phyloP scores from a whole-genome alignment of 768 basidiomycete genomes.

The Pisolithus tinctorius region DNA sequence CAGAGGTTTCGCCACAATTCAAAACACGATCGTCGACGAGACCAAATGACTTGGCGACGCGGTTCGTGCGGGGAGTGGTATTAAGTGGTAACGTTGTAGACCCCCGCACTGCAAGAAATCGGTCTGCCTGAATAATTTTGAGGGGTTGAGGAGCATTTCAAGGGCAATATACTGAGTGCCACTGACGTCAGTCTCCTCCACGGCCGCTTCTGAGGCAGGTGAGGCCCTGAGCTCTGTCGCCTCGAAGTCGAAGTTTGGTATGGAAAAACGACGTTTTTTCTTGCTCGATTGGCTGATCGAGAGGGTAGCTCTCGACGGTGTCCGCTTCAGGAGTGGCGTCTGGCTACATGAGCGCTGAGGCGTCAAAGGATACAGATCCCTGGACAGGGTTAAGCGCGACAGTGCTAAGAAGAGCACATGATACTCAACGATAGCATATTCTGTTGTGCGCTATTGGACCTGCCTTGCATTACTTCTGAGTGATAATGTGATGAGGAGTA shows the following conservation, averaged over 20 bases:
- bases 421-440: conserved; percentile 28
- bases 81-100: conserved; percentile 48
- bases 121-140: conserved; percentile 40
- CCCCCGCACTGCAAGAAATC: conserved; percentile 53
- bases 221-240: conserved; percentile 23
- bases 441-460: neutral
- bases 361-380: conserved; percentile 21
- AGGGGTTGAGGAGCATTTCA: neutral
- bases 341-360: conserved; percentile 18
- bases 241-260: conserved; percentile 32
- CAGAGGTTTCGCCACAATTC: conserved; percentile 39
- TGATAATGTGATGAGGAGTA: too few relatives aligned
- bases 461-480: too few relatives aligned
- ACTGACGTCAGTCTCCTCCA: conserved; percentile 26
- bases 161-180: neutral
- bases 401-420: conserved; percentile 2
- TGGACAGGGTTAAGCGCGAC: conserved; percentile 14
- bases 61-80: conserved; percentile 59
- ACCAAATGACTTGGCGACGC: conserved; percentile 58
- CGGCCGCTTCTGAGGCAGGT: conserved; percentile 8
- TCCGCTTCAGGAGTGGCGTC: conserved; percentile 29
- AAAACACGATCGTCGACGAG: conserved; percentile 50
- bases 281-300: conserved; percentile 34
- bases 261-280: conserved; percentile 38
- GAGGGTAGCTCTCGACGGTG: conserved; percentile 30